These are phyloP conservation scores for Ophiosphaerella narmari DNA, from an alignment of 2,329 filamentous ascomycete genomes.

Conservation along the genomic window DNA sequence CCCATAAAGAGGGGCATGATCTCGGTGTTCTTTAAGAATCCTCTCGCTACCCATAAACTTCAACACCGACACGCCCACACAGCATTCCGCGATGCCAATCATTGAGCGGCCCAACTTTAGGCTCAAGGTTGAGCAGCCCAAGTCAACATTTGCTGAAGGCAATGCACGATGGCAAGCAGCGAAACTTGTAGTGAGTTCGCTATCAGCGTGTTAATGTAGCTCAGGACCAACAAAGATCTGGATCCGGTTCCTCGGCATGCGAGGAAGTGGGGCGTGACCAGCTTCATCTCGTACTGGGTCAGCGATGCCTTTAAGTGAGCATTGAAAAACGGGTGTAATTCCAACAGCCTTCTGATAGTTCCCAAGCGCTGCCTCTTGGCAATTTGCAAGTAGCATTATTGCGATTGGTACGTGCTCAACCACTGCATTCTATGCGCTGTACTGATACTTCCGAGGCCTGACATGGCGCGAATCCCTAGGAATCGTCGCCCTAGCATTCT, in stretches of 20 bases:
- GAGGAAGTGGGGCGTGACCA: slow-evolving; percentile 54
- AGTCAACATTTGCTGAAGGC: slow-evolving; percentile 52
- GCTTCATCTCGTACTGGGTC: slow-evolving; percentile 58
- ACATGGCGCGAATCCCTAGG: slow-evolving; percentile 60
- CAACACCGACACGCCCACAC: not conserved
- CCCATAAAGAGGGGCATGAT: too few relatives aligned
- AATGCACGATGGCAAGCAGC: slow-evolving; percentile 40
- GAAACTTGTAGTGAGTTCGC: not conserved
- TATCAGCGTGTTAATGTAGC: not conserved
- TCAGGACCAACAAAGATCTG: slow-evolving; percentile 54
- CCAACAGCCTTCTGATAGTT: not conserved
- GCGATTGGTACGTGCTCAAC: slow-evolving; percentile 34
- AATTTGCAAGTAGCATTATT: slow-evolving; percentile 50
- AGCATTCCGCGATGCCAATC: slow-evolving; percentile 26
- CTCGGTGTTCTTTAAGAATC: too few relatives aligned
- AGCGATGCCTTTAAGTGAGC: slow-evolving; percentile 56
- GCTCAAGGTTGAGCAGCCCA: slow-evolving; percentile 51
- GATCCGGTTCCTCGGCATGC: slow-evolving; percentile 53
- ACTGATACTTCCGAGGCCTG: slow-evolving; percentile 46
- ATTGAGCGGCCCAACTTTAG: slow-evolving; percentile 45
- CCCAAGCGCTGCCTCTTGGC: slow-evolving; percentile 56
- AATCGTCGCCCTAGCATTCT: slow-evolving; percentile 58
- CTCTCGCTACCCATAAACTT: not conserved
- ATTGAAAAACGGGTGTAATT: not conserved
- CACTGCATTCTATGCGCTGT: not conserved